Evolutionary conservation across 2,329 filamentous ascomycete species (phyloP), one percentile per base, ranked within the genome.

Genomic region (Chaetomiaceae sp.): DNA sequence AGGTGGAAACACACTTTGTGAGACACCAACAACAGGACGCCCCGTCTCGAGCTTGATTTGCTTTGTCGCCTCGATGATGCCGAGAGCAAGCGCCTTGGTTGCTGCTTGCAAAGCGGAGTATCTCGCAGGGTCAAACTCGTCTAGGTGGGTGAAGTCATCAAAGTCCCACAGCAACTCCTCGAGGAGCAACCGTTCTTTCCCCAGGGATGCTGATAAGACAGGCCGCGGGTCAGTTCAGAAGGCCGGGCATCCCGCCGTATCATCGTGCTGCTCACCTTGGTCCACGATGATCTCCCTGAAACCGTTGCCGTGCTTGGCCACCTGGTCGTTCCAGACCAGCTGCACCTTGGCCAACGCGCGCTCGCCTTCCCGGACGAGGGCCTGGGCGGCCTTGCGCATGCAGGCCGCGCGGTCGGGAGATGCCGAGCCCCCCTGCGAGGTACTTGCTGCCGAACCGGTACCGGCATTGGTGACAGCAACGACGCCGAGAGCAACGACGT

Each of bases 91-190:
- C 0, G 65, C 49, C 45, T 67, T 69, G 2, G 67, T 66, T 0
- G 68, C 65, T 0, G 65, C 56, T 43, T 70, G 68, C 5, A 71
- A 52, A 15, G 65, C 62, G 1, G 58, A 48, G 42, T 68, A 71
- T 46, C 60, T 65, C 20, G 56, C 53, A 17, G 56, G 51, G 9
- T 67, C 63, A 45, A 68, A 71, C 4, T 64, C 59, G 37, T 65
- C 64, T 6, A 59, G 51, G 20, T 68, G 62, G 22, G 64, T 63
- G 45, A 63, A 70, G 56, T 71, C 69, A 33, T 72, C 68, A 35
- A 72, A 64, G 47, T 71, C 68, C 53, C 70, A 71, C 6, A 71
- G 60, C 3, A 70, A 56, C 42, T 69, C 65, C 39, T 70, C 68
- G 4, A 71, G 54, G 14, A 53, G 47, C 10, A 65, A 53, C 14